Base-by-base conservation (phyloP, 345 rosid species). In the Acer yangbiense region DNA sequence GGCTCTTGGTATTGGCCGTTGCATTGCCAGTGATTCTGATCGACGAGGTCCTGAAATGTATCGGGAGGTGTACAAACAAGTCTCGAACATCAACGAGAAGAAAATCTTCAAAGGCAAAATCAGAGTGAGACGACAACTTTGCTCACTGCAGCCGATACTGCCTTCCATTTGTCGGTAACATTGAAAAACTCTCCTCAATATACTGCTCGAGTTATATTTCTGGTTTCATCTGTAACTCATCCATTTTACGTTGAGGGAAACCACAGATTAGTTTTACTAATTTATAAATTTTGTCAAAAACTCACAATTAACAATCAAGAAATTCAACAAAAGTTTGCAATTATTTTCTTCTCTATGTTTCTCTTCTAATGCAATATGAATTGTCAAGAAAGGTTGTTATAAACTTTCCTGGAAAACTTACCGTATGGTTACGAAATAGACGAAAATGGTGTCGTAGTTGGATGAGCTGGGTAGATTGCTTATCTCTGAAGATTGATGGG, bases 21-120 rank as follows among this genome's bases (percentile, higher is more conserved):
- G 76, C 95, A 5, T 69, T 91, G n/a, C 95, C 93, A 0, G 93
- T 91, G 25, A 86, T 89, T 66, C 65, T 91, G 44, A 91, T 91
- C 0, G 95, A 91, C 6, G 93, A 91, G 80, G 74, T 88, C 55
- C 77, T 91, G 65, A 67, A 68, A 71, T 74, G 83, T 17, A 76
- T 85, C 0, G 93, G 93, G 39, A 89, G 93, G 64, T 69, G 77
- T 39, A 81, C 80, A 4, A 76, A 62, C 10, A 6, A 43, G 20
- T 69, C 80, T 76, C 72, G 72, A 21, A 55, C 76, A 55, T 72
- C 79, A 60, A n/a, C 65, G n/a, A 55, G 61, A 25, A 77, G 79
- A 65, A 84, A 68, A 62, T 25, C 73, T 4, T 69, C 57, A 5
- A 89, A 90, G 83, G 78, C 76, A 29, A 90, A 90, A 81, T 41